Percentiles rank a stretch among this genome's conserved stretches.
phyloP scores from a whole-genome alignment of 805 yeast genomes.

The Lachancea mirantina region DNA sequence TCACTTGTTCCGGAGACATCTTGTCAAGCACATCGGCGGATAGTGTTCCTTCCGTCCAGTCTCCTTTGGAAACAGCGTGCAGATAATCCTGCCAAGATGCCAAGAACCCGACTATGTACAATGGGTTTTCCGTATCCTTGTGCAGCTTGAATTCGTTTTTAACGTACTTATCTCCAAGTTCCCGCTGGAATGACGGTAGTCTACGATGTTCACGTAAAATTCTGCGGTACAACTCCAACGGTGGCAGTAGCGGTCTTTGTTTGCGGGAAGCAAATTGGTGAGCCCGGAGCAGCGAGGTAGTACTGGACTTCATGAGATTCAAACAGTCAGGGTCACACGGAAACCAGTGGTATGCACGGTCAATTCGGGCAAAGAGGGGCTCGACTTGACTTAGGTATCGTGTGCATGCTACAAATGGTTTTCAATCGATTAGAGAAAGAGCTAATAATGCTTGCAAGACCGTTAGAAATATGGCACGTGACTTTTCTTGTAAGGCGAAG shows the following conservation, averaged over 20 bases:
- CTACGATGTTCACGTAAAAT: slow-evolving; percentile 71
- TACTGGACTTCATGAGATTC: slow-evolving; percentile 8
- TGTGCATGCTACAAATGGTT: too few species aligned
- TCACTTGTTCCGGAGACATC: slow-evolving; percentile 85
- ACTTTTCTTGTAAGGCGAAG: too few species aligned
- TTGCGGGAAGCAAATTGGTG: slow-evolving; percentile 9
- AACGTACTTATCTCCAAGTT: slow-evolving; percentile 85
- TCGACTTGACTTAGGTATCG: too few species aligned
- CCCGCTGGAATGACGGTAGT: slow-evolving; percentile 62
- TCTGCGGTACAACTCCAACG: slow-evolving; percentile 69
- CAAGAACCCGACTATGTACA: slow-evolving; percentile 88
- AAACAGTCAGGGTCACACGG: too few species aligned
- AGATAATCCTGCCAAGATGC: slow-evolving; percentile 91
- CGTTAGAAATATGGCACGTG: too few species aligned
- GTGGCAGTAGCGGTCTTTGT: slow-evolving; percentile 63
- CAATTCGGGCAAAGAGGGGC: too few species aligned
- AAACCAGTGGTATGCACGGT: too few species aligned
- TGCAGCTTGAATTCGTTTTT: slow-evolving; percentile 86
- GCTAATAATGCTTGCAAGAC: too few species aligned
- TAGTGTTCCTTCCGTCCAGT: slow-evolving; percentile 59
- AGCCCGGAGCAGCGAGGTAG: slow-evolving; percentile 9
- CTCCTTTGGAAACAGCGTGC: slow-evolving; percentile 48
- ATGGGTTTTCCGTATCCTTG: slow-evolving; percentile 73
- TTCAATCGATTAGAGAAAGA: too few species aligned
- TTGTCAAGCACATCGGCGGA: slow-evolving; percentile 62